Conservation (phyloP, 345 rosid species). For the Euphorbia pulcherrima region DNA sequence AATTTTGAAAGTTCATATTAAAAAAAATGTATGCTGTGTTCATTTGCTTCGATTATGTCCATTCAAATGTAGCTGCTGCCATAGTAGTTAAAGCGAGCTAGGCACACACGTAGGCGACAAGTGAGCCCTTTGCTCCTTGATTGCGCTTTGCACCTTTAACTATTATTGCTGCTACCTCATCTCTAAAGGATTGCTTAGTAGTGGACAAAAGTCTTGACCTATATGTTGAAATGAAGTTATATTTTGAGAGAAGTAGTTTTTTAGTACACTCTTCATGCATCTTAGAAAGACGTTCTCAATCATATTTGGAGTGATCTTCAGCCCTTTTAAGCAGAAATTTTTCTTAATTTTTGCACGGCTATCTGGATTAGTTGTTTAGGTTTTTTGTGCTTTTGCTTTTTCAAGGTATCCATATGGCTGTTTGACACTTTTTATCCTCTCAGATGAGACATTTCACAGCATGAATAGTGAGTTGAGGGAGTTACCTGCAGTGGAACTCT, state of each 20-base stretch:
- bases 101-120: no score
- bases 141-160: no score
- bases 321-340: background rate
- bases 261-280: background rate
- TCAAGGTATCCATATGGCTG: background rate
- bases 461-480: slow-evolving; percentile 82
- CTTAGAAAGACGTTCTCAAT: background rate
- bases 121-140: no score
- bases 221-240: no score
- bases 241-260: background rate
- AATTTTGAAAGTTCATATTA: background rate
- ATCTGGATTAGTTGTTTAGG: background rate
- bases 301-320: background rate
- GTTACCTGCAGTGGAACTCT: slow-evolving; percentile 87
- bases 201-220: no score
- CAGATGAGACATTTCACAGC: slow-evolving; percentile 79
- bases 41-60: background rate
- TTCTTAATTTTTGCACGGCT: background rate
- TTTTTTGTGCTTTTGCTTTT: background rate
- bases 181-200: no score
- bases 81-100: no score
- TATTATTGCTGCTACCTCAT: no score
- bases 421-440: slow-evolving; percentile 19
- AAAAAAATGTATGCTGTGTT: background rate
- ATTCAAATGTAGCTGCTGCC: no score